Conservation (phyloP, 192 early-diverging fungal species). For the Mortierella claussenii region DNA sequence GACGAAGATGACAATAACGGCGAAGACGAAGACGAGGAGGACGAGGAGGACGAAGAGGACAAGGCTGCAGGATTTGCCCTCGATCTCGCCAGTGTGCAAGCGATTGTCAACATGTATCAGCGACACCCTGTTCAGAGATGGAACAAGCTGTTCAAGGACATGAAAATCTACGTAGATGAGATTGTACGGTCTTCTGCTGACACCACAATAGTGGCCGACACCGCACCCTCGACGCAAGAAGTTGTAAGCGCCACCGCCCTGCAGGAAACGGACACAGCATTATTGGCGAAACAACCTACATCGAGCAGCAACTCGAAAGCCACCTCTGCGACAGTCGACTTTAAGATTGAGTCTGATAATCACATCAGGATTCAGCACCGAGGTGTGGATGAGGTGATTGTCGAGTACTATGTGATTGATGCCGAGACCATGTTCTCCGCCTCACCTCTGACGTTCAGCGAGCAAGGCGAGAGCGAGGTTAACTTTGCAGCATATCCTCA, state of each 20-base stretch:
- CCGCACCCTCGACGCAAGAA: conserved; percentile 7
- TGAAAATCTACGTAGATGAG: conserved; percentile 51
- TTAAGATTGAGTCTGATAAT: conserved; percentile 49
- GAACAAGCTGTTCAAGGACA: conserved; percentile 51
- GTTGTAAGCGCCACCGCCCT: neutral
- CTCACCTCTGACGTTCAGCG: conserved; percentile 58
- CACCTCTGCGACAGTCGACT: conserved; percentile 40
- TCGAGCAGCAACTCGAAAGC: neutral
- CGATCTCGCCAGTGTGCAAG: conserved; percentile 24
- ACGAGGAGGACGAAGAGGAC: neutral
- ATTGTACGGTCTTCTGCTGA: conserved; percentile 8
- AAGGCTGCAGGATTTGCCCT: neutral
- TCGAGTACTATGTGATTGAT: conserved; percentile 59
- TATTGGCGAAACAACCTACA: neutral
- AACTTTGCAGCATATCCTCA: conserved; percentile 5
- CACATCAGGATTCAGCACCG: conserved; percentile 46
- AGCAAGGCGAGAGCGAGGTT: conserved; percentile 49
- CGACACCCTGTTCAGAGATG: conserved; percentile 54
- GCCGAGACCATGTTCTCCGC: conserved; percentile 62
- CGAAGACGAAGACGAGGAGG: neutral
- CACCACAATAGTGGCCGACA: neutral
- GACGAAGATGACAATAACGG: neutral
- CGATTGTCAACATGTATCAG: conserved; percentile 44
- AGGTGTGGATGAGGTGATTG: conserved; percentile 41
- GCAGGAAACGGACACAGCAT: too few relatives aligned